phyloP scores from a whole-genome alignment of 495 filamentous ascomycete species.

The Penicillium antarcticum region DNA sequence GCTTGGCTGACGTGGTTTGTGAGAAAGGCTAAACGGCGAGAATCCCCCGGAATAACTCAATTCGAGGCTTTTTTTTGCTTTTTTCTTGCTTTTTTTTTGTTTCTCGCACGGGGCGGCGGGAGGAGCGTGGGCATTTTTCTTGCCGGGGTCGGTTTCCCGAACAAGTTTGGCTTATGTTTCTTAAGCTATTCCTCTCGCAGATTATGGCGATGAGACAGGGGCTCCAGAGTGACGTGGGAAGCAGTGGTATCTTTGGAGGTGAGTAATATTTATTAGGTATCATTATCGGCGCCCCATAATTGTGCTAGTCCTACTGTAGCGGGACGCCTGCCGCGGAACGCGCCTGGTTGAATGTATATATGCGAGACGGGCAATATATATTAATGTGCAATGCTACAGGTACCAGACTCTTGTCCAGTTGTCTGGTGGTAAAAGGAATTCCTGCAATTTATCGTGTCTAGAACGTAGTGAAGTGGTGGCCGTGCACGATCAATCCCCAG shows the following conservation, averaged over 20 bases:
- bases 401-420: background rate
- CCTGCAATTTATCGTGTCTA: background rate
- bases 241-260: background rate
- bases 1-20: constrained; percentile 34
- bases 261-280: constrained; percentile 4
- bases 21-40: constrained; percentile 24
- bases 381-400: background rate
- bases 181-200: background rate
- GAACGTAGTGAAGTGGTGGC: background rate
- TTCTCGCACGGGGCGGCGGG: constrained; percentile 32
- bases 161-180: constrained; percentile 10
- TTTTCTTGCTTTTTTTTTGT: background rate
- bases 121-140: constrained; percentile 11
- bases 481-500: constrained; percentile 9
- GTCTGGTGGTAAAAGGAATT: background rate
- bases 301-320: background rate
- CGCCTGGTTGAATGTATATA: constrained; percentile 9
- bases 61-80: background rate
- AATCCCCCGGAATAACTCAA: constrained; percentile 38
- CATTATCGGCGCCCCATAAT: background rate
- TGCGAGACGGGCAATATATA: constrained; percentile 6
- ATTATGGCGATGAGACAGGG: constrained; percentile 3
- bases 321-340: constrained; percentile 22
- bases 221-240: constrained; percentile 2
- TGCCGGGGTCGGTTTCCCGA: constrained; percentile 19